phyloP scores from a whole-genome alignment of 139 green algal species.

The Chlamydomonas schloesseri region DNA sequence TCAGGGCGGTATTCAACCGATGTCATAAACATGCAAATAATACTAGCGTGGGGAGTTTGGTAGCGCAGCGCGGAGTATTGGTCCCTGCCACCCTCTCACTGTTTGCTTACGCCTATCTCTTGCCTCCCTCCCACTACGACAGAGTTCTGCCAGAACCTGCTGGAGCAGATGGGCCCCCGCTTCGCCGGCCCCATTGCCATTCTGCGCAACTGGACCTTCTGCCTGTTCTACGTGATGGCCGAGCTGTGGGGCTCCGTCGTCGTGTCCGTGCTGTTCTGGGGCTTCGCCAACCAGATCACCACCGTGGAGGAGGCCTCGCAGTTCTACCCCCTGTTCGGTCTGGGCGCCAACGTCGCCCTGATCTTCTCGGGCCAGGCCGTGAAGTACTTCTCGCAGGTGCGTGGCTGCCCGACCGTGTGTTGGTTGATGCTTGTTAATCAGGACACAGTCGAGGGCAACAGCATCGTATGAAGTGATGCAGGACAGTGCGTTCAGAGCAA shows the following conservation, averaged over 20 bases:
- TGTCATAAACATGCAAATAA: no score
- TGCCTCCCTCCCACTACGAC: no score
- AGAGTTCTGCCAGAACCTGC: slow-evolving; percentile 85
- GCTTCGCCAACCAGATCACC: slow-evolving; percentile 98
- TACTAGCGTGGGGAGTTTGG: no score
- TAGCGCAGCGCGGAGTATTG: no score
- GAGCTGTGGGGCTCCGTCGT: slow-evolving; percentile 99
- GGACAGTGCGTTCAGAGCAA: no score
- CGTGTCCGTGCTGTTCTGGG: slow-evolving; percentile 99
- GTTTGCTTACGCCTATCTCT: no score
- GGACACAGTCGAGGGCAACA: no score
- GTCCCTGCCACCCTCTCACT: no score
- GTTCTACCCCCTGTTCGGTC: slow-evolving; percentile 99
- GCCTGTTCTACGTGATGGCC: slow-evolving; percentile 99
- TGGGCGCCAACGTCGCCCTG: slow-evolving; percentile 98
- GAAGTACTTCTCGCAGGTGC: slow-evolving; percentile 95
- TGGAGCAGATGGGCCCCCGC: slow-evolving; percentile 78
- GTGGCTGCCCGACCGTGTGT: no score
- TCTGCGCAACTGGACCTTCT: slow-evolving; percentile 99
- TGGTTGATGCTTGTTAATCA: neutral
- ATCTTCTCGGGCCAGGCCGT: slow-evolving; percentile 98
- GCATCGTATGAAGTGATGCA: no score
- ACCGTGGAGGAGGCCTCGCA: slow-evolving; percentile 98
- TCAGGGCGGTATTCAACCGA: no score
- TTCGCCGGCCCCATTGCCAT: slow-evolving; percentile 98